Evolutionary conservation across 164 flowering plant species (phyloP), one percentile per base, ranked within the genome.

Genomic region (Berberis thunbergii): DNA sequence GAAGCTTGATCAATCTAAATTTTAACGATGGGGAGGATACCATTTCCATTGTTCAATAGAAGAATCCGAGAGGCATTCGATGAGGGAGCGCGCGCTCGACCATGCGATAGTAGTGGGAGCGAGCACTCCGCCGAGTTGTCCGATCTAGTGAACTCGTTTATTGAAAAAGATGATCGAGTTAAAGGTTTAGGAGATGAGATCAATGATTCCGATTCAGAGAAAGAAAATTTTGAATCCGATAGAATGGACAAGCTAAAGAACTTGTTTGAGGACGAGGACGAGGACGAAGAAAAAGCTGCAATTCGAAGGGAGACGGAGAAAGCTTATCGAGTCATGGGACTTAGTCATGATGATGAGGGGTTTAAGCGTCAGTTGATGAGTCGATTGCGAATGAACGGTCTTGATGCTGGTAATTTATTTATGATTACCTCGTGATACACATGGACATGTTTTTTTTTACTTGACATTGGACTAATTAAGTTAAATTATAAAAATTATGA

Each of bases 71-170:
- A 73, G 42, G 87, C 79, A 5, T 81, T 84, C 49, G 80, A 78
- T 12, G 80, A 79, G 59, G 76, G 58, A 38, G 75, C 80, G 0
- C 62, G 75, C 62, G 49, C 48, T 53, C 68, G 81, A 59, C 70
- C 65, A 1, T 79, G 83, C 70, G 83, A 78, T 55, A 81, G 84
- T 78, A 80, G 86, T 68, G 87, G 88, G 42, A 85, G 89, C 74
- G 86, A 83, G 67, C 84, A 86, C 70, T 79, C 80, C 13, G 69
- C 66, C 1, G 84, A 83, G 74, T 72, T 87, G 1, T 83, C 82
- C 1, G 91, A 81, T 70, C 84, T 89, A 4, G 83, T 89, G 7
- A 76, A 82, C 13, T 86, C 89, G 26, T 89, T 78, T 54, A 64
- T 83, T 1, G 92, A 86, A 50, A 72, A 63, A 61, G 79, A 76